These are phyloP conservation scores for Pseudotulostoma volvatum DNA, from an alignment of 495 filamentous ascomycete genomes.

Conservation along the genomic window DNA sequence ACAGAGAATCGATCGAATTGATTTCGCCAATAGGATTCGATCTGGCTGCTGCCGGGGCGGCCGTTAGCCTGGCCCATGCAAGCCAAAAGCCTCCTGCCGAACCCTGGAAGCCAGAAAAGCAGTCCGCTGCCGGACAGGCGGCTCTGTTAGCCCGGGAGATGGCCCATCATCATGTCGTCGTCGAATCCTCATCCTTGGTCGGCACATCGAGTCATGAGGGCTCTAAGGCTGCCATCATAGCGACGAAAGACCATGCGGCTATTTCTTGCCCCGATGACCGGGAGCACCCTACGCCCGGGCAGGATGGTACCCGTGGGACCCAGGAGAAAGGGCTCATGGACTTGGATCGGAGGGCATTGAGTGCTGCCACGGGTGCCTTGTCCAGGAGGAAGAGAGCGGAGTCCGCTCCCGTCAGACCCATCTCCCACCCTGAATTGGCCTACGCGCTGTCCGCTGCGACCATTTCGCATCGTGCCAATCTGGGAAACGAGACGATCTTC, in stretches of 20 bases:
- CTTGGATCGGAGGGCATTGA: conserved; percentile 38
- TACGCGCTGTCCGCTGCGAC: conserved; percentile 51
- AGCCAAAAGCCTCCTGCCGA: conserved; percentile 43
- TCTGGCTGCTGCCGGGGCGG: conserved; percentile 53
- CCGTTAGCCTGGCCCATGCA: conserved; percentile 55
- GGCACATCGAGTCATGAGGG: conserved; percentile 41
- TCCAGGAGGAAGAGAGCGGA: conserved; percentile 44
- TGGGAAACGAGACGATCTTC: background rate
- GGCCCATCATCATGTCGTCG: conserved; percentile 37
- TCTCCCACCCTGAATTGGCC: conserved; percentile 38
- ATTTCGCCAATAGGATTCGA: conserved; percentile 50
- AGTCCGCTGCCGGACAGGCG: conserved; percentile 48
- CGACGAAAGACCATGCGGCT: conserved; percentile 41
- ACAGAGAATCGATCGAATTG: background rate
- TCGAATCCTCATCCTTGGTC: too few species aligned
- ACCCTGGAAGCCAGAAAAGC: conserved; percentile 42
- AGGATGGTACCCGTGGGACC: conserved; percentile 3
- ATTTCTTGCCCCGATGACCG: conserved; percentile 18
- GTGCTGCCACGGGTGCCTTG: conserved; percentile 61
- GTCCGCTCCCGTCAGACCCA: conserved; percentile 38
- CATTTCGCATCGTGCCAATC: conserved; percentile 27
- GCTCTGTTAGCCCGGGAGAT: conserved; percentile 54
- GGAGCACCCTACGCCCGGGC: too few species aligned
- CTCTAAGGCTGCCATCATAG: conserved; percentile 56
- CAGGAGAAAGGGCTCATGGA: background rate